Base-by-base conservation (phyloP, 164 flowering plant species). In the Brasenia schreberi region DNA sequence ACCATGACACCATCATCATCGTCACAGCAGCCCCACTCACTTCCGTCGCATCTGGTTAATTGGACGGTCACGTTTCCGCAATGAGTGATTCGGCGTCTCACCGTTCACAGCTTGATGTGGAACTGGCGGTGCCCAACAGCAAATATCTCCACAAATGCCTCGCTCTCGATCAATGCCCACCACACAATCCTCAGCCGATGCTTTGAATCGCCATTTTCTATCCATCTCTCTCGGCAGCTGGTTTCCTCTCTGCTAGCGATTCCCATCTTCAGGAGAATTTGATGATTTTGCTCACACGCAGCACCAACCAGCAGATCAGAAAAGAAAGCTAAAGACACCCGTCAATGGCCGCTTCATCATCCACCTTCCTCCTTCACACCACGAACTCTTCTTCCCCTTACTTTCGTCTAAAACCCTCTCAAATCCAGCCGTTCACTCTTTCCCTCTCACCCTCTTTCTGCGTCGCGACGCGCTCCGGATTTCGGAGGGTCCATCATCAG, bases 331-430 rank as follows among this genome's bases (percentile, higher is more conserved):
- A 49, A 49, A 9, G 12, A 14, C 12, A 14, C 16, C 16, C 27
- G 18, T 18, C 63, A 58, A 61, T 23, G 63, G 27, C 63, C 10
- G 63, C 63, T 9, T 11, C 63, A 7, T 12, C 61, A 81, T 16
- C 64, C 74, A 18, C 64, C 68, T n/a, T 19, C 68, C 43, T 33
- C 56, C 65, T 59, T 65, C 66, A 64, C 72, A 23, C 70, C 74
- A 64, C 0, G 42, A 33, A 69, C 67, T 23, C 63, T 23, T 5
- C 63, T n/a, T 7, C 18, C 63, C 9, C 27, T 18, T 18, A 59
- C 67, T 66, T 9, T 49, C 72, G 16, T 44, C 9, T 14, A 49
- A 9, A 49, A 49, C 16, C 4, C 14, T 14, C 56, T 49, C 56
- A 49, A 49, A 49, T 49, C 56, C 10, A 6, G 14, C 67, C 61